These are phyloP conservation scores for Cutaneotrichosporon sp. DNA, from an alignment of 1,284 basidiomycete species.

Conservation along the genomic window DNA sequence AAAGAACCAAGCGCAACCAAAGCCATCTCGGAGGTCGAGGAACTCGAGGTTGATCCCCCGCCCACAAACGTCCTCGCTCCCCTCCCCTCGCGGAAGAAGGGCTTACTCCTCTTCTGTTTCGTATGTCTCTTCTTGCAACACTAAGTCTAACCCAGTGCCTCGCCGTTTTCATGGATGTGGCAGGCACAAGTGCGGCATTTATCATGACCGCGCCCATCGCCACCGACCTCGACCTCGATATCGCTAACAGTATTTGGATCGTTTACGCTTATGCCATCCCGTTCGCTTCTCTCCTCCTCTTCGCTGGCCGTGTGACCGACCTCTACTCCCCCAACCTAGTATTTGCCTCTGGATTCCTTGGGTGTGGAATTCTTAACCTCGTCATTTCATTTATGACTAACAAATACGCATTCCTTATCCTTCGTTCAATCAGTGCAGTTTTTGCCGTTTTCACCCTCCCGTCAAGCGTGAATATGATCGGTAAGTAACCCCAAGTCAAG, in stretches of 20 bases:
- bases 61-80: slow-evolving; percentile 30
- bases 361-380: slow-evolving; percentile 45
- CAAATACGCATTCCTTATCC: slow-evolving; percentile 49
- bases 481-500: background rate
- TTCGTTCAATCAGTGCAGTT: slow-evolving; percentile 46
- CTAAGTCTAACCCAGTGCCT: slow-evolving; percentile 23
- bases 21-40: background rate
- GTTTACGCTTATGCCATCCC: slow-evolving; percentile 35
- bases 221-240: slow-evolving; percentile 35
- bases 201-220: slow-evolving; percentile 47
- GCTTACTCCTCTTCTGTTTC: slow-evolving; percentile 40
- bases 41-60: background rate
- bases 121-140: slow-evolving; percentile 15
- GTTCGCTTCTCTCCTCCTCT: slow-evolving; percentile 43
- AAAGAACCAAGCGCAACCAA: too few species aligned
- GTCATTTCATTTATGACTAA: slow-evolving; percentile 49
- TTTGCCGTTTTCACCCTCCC: slow-evolving; percentile 49
- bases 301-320: slow-evolving; percentile 45
- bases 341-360: slow-evolving; percentile 45
- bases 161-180: slow-evolving; percentile 45
- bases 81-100: slow-evolving; percentile 28
- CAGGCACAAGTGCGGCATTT: slow-evolving; percentile 43
- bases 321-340: slow-evolving; percentile 46
- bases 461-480: slow-evolving; percentile 48
- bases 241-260: slow-evolving; percentile 44